Base-by-base conservation (phyloP, 1,139 yeast genomes). In the Blastobotrys indianensis region DNA sequence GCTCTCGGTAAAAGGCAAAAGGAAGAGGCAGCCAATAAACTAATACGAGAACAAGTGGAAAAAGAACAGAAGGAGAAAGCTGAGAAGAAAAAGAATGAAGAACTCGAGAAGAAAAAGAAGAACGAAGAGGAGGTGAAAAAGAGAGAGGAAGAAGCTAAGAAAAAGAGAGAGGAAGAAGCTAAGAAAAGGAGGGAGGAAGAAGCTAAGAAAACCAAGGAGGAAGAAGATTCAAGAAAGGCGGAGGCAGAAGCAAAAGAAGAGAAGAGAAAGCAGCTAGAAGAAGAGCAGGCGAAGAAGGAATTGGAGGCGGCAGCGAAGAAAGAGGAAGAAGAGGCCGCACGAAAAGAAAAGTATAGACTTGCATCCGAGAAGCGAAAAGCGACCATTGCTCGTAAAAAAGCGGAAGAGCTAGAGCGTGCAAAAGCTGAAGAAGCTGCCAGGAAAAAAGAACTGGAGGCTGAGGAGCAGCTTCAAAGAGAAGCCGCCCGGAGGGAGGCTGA, bases 231-330 rank as follows among this genome's bases (percentile, higher is more conserved):
- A n/a, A n/a, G n/a, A n/a, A n/a, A 37, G 41, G 41, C 44, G 44
- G 41, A 32, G 29, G 41, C 49, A 44, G 17, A 39, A 43, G 30
- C 44, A 31, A 15, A 48, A 42, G 12, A 38, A 8, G 53, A 48
- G 28, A 47, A 45, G n/a, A 37, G 32, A 54, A 2, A 56, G 44
- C 29, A 52, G 51, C 30, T 55, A 49, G 51, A 34, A 38, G 38
- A 46, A 49, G 40, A 56, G 51, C 46, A 43, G 38, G 34, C 39
- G 15, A 49, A 50, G 47, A 51, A 51, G 36, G 35, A 49, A 15
- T 29, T 32, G 30, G 37, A 30, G 31, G 49, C 42, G 15, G 44
- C 47, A 31, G 34, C 30, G 8, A 34, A 30, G 33, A 34, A 34
- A 30, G 34, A 23, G 10, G 44, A 48, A 33, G 48, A 41, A n/a